Evolutionary conservation across 768 basidiomycete species (phyloP).

Genomic region (Punctularia strigosozonata): DNA sequence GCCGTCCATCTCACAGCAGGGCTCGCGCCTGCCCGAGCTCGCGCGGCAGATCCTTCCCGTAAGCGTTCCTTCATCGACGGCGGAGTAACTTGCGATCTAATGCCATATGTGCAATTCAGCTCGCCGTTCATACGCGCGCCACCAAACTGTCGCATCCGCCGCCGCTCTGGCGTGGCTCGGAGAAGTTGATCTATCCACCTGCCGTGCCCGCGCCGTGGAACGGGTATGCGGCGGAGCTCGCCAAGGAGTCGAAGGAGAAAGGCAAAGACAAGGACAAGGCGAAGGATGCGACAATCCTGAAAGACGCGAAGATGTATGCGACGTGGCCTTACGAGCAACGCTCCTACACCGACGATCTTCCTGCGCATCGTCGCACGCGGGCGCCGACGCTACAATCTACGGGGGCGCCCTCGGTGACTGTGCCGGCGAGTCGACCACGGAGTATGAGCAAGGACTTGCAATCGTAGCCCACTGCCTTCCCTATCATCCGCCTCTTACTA

Average conservation of each 20-base stretch:
- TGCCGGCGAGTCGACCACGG: conserved; percentile 7
- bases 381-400: conserved; percentile 13
- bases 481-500: too few relatives aligned
- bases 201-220: conserved; percentile 35
- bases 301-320: conserved; percentile 36
- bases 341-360: conserved; percentile 25
- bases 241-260: conserved; percentile 8
- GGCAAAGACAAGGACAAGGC: conserved; percentile 4
- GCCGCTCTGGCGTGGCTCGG: conserved; percentile 36
- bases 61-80: conserved; percentile 15
- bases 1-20: conserved; percentile 53
- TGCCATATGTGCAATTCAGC: conserved; percentile 13
- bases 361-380: conserved; percentile 16
- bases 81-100: background rate
- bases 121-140: conserved; percentile 46
- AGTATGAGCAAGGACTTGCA: conserved; percentile 9
- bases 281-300: conserved; percentile 19
- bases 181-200: conserved; percentile 29
- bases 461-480: too few relatives aligned
- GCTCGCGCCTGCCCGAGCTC: conserved; percentile 54
- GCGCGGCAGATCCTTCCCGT: conserved; percentile 60
- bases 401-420: background rate
- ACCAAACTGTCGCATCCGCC: conserved; percentile 57
- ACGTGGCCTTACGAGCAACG: conserved; percentile 40
- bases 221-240: conserved; percentile 11